Evolutionary conservation across 257 asterid species (phyloP), one percentile per base, ranked within the genome.

Genomic region (Fraxinus cuspidata): DNA sequence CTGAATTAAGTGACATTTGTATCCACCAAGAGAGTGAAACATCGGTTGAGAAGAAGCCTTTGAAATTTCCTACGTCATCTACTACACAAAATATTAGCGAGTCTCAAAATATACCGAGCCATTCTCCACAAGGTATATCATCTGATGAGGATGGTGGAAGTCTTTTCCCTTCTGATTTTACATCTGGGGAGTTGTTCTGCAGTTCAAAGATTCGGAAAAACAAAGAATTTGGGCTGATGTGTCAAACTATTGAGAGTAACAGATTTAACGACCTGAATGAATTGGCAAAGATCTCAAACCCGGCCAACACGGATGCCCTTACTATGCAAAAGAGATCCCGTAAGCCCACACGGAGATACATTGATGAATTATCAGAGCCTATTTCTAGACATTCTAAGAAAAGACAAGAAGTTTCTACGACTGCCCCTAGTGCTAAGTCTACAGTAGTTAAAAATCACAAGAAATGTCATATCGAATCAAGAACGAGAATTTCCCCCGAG

Each of bases 271-370:
- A 32, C 73, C 77, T 74, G 75, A 87, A 86, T 80, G 74, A 34
- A 32, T 77, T 78, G 15, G 67, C 66, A 34, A 69, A 73, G 65
- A 73, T 69, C 53, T 64, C 82, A 11, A 74, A 76, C 70, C 85
- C 65, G 37, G 82, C 76, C 38, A 77, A 80, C 56, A 23, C 28
- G 34, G 90, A 81, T 70, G 23, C 81, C 47, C 74, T 77, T 80
- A 85, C 90, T 68, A 81, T 53, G 2, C 89, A 77, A 56, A 95
- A 93, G 94, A 90, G 99, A 76, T 81, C 90, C 21, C 96, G 99
- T 40, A 95, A 86, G 87, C 98, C 99, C 70, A 94, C 98, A 9
- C 90, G 83, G 86, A 93, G 99, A 85, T 95, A 89, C 82, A 89
- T 95, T 78, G 99, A 91, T 38, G 98, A 90, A 84, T 82, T 90